Conservation (phyloP, 1,284 basidiomycete genomes). For the Cystobasidium slooffiae region DNA sequence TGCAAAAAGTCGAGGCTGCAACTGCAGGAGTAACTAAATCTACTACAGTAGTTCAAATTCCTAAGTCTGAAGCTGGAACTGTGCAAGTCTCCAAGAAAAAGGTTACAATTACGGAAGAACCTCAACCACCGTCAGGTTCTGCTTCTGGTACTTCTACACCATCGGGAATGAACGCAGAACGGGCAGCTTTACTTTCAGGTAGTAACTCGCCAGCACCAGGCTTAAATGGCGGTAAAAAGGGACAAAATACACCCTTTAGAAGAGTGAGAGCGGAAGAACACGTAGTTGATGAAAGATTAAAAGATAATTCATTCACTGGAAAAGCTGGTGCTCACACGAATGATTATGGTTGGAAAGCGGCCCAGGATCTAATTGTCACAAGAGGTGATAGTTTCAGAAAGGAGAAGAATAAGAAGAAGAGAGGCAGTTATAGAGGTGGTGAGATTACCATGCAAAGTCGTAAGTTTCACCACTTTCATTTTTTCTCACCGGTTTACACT, state of each 20-base stretch:
- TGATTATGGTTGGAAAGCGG: conserved; percentile 88
- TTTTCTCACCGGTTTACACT: no score
- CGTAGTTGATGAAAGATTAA: conserved; percentile 65
- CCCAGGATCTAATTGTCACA: conserved; percentile 86
- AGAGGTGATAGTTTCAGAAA: conserved; percentile 93
- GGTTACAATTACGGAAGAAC: not conserved
- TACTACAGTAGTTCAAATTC: conserved; percentile 33
- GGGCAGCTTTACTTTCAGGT: conserved; percentile 7
- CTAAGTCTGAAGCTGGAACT: conserved; percentile 37
- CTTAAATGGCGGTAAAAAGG: conserved; percentile 47
- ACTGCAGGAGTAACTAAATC: conserved; percentile 35
- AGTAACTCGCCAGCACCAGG: not conserved
- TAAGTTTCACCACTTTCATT: no score
- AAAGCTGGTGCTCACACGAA: conserved; percentile 69
- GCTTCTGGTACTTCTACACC: conserved; percentile 29
- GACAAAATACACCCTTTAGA: conserved; percentile 69
- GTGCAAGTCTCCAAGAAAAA: conserved; percentile 29
- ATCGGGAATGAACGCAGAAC: conserved; percentile 21
- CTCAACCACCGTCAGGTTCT: conserved; percentile 10
- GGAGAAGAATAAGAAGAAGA: conserved; percentile 92
- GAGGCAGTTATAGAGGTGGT: conserved; percentile 64
- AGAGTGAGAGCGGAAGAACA: conserved; percentile 76
- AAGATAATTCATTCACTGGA: conserved; percentile 80
- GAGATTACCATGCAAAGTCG: conserved; percentile 59
- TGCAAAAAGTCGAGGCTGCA: conserved; percentile 26